Percentiles rank a stretch among this genome's conserved stretches.
phyloP scores from a whole-genome alignment of 208 protist genomes.

The Polymyxa betae region DNA sequence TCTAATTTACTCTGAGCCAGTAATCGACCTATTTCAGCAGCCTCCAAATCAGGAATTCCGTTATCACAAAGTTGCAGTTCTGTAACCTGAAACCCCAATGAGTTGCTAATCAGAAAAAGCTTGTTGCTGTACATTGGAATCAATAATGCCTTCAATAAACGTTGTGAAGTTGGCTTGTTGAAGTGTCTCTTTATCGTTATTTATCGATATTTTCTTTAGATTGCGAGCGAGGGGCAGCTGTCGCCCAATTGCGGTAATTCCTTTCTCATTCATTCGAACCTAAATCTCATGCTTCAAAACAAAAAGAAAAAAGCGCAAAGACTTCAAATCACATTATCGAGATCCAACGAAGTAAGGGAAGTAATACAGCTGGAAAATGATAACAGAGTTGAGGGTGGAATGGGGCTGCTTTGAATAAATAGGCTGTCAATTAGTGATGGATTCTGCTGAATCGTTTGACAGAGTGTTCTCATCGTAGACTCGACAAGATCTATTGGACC shows the following conservation, averaged over 20 bases:
- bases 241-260: neutral
- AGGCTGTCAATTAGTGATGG: neutral
- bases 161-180: neutral
- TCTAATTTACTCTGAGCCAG: neutral
- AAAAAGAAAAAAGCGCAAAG: neutral
- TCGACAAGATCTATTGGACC: too few relatives aligned
- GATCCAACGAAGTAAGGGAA: neutral
- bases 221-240: neutral
- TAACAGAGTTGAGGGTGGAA: neutral
- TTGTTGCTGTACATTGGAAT: neutral
- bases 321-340: neutral
- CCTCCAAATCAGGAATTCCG: conserved; percentile 9
- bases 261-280: neutral
- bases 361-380: neutral
- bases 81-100: neutral
- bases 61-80: neutral
- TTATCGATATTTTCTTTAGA: neutral
- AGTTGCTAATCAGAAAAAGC: neutral
- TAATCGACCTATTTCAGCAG: neutral
- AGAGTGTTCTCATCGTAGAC: too few relatives aligned
- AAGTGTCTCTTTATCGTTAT: neutral
- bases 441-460: neutral
- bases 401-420: neutral
- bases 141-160: neutral
- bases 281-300: neutral